These are phyloP conservation scores for Rhododendron vialii DNA, from an alignment of 148 eudicot genomes.

Conservation along the genomic window DNA sequence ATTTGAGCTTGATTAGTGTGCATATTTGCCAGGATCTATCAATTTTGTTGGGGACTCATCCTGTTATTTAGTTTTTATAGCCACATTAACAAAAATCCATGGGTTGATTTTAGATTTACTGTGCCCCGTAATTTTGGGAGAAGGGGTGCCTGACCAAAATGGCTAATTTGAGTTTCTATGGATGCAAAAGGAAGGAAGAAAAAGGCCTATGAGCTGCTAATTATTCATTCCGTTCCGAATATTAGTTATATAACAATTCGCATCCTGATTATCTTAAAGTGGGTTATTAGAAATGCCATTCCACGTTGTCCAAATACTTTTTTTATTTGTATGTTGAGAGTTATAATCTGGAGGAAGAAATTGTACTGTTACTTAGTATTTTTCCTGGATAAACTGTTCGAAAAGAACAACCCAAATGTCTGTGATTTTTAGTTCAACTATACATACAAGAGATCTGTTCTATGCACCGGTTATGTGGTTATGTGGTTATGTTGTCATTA, in stretches of 20 bases:
- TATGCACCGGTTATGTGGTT: not conserved
- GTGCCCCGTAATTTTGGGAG: not conserved
- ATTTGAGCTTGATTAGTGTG: not conserved
- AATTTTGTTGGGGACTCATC: not conserved
- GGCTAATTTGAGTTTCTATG: not conserved
- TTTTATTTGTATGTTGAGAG: not conserved
- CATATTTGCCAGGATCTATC: not conserved
- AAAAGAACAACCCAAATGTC: not conserved
- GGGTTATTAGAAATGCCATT: not conserved
- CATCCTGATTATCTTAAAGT: not conserved
- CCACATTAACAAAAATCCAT: not conserved
- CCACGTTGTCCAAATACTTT: not conserved
- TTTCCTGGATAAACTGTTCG: not conserved
- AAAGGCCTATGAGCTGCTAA: not conserved
- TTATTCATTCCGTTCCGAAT: not conserved
- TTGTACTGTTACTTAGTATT: not conserved
- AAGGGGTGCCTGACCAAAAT: not conserved
- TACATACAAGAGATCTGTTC: not conserved
- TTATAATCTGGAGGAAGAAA: not conserved
- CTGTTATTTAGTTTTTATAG: not conserved
- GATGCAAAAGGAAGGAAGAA: conserved; percentile 1
- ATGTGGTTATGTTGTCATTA: not conserved
- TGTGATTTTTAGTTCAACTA: not conserved
- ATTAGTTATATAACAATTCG: not conserved
- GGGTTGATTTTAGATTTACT: not conserved